Evolutionary conservation across 225 moss, liverwort and hornwort genomes (phyloP), one percentile per base, ranked within the genome.

Genomic region (Bryoerythrophyllum caledonicum): DNA sequence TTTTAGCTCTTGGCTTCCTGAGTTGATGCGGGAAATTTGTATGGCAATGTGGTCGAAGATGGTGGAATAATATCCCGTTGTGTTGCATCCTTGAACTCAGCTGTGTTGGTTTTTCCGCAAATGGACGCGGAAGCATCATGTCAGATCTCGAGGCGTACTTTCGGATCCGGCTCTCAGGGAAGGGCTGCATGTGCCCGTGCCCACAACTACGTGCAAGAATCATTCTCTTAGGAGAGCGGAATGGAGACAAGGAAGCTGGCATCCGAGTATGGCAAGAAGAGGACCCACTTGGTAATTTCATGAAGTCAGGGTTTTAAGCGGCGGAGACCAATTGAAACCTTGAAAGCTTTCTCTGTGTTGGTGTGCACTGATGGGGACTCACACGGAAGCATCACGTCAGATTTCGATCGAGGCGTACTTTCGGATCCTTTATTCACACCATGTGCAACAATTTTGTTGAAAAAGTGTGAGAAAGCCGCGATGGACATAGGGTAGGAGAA

Each of bases 401-500:
- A 71, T 55, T 65, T 67, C 27, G 34, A 60, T 67, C 27, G 34
- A 60, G 46, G 48, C 44, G 35, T 49, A 60, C 48, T 66, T 82
- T 74, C 38, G 54, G 44, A 60, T 74, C 66, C 12, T 60, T 37
- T 0, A 1, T 63, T 61, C 27, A 60, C n/a, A 2, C 6, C n/a
- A 34, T 38, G 27, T 24, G 55, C 46, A 37, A 43, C 57, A 26
- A 58, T 41, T 25, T 16, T 8, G 15, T 20, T 28, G 58, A 68
- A 10, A 37, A 46, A 6, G 71, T 63, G 5, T 28, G 1, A n/a
- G 6, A 68, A 3, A 72, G 24, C 3, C 48, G 48, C 9, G 75
- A 52, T 74, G 68, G 64, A 86, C 24, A 75, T 70, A 71, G 77
- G 74, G 35, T 72, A 78, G 66, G 48, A 78, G 13, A 19, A 2